Base-by-base conservation (phyloP, 305 asterid genomes). In the Salvia sclarea region DNA sequence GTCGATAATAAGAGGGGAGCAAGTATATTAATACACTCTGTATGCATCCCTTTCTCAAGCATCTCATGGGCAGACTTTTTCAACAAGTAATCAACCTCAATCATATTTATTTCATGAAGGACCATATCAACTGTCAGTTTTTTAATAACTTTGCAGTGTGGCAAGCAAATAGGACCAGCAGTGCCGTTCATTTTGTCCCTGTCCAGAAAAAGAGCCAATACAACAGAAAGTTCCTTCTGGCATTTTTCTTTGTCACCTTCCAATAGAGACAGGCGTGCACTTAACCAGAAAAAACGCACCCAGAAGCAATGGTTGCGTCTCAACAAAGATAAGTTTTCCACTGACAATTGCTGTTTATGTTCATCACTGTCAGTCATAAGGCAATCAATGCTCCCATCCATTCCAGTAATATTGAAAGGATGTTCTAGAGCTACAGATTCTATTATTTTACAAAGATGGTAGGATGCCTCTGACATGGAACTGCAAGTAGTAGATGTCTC, bases 281-380 rank as follows among this genome's bases (percentile, higher is more conserved):
- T 91, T 79, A 91, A 84, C 99, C 98, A 95, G 78, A 75, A 91
- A 89, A 81, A 95, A 45, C 99, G 93, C 50, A 85, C 83, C 99
- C 99, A 95, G 80, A 91, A 95, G 69, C 87, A 75, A 75, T 75
- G 76, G 64, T 84, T 80, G 65, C 74, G 75, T 69, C 78, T 79
- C 74, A 84, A 80, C 41, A 76, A 78, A 74, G 78, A 81, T 64
- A 71, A 72, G 64, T 71, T 74, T 41, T 75, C 85, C 43, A 49
- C 37, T 58, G 64, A 58, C 54, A 66, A 71, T 61, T 61, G 80
- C 78, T 76, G 85, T 69, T 73, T 66, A 24, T 68, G 47, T 17
- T 77, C 85, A 68, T 69, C 73, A 72, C 64, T 70, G 16, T 76
- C 79, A 49, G 69, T 64, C 75, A 43, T 25, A 59, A 83, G 69